Conservation (phyloP, 495 filamentous ascomycete species). For the Talaromyces wortmannii region DNA sequence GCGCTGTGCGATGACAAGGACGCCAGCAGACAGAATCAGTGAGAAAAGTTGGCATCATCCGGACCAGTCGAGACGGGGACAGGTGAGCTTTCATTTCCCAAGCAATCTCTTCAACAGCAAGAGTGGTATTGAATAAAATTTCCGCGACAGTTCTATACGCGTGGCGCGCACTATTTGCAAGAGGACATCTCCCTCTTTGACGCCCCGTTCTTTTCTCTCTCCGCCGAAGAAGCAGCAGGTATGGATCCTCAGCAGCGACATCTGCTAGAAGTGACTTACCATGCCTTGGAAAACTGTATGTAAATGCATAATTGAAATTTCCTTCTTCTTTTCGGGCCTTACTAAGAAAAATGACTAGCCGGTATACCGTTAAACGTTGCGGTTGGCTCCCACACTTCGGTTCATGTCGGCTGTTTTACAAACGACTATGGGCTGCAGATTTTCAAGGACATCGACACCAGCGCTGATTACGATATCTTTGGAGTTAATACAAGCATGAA, state of each 20-base stretch:
- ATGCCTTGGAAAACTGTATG: slow-evolving; percentile 46
- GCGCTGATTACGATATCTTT: background rate
- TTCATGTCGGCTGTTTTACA: slow-evolving; percentile 33
- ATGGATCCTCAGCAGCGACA: slow-evolving; percentile 36
- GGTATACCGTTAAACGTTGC: slow-evolving; percentile 24
- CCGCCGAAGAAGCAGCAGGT: slow-evolving; percentile 29
- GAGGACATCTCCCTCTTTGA: slow-evolving; percentile 30
- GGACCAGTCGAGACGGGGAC: background rate
- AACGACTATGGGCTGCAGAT: slow-evolving; percentile 17
- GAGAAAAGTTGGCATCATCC: slow-evolving; percentile 20
- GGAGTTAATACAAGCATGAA: slow-evolving; percentile 5
- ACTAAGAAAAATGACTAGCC: slow-evolving; percentile 5
- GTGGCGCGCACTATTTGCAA: slow-evolving; percentile 21
- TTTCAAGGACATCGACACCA: background rate
- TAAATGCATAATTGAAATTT: background rate
- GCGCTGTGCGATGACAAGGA: slow-evolving; percentile 32
- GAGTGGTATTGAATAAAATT: slow-evolving; percentile 16
- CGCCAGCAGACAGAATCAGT: slow-evolving; percentile 44
- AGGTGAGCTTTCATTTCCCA: background rate
- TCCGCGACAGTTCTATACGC: slow-evolving; percentile 1
- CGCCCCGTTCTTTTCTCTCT: slow-evolving; percentile 43
- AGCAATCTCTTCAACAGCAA: no score
- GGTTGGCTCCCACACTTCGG: slow-evolving; percentile 39
- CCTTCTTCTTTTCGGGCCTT: background rate
- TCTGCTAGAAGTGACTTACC: slow-evolving; percentile 46